Conservation (phyloP, 257 asterid genomes). For the Penstemon barbatus region DNA sequence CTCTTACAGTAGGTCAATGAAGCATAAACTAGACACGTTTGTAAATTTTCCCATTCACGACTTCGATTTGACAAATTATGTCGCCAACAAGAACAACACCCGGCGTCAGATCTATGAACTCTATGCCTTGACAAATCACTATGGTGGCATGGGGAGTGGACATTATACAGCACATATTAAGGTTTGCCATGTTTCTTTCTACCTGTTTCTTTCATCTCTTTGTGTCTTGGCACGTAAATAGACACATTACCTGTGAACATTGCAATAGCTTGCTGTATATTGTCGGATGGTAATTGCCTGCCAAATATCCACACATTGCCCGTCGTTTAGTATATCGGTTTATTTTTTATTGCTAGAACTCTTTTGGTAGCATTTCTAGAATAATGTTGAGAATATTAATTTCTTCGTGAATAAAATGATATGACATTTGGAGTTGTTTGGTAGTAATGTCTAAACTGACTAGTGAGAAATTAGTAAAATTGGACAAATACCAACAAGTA, state of each 20-base stretch:
- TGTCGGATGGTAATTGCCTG: not conserved
- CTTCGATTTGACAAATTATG: conserved; percentile 85
- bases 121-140: conserved; percentile 93
- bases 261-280: too few relatives aligned
- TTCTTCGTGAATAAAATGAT: not conserved
- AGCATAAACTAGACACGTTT: conserved; percentile 96
- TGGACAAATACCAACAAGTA: too few relatives aligned
- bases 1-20: conserved; percentile 95
- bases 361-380: not conserved
- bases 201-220: not conserved
- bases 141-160: conserved; percentile 99
- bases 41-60: conserved; percentile 94
- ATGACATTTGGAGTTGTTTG: too few relatives aligned
- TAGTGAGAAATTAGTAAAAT: too few relatives aligned
- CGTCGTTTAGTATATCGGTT: not conserved
- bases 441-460: too few relatives aligned
- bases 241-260: too few relatives aligned
- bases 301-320: not conserved
- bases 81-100: conserved; percentile 90
- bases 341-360: not conserved
- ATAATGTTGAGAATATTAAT: conserved; percentile 3
- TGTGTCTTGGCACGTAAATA: not conserved
- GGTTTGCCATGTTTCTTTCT: conserved; percentile 43
- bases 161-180: conserved; percentile 95
- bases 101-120: conserved; percentile 86